Evolutionary conservation across 768 basidiomycete genomes (phyloP).

Genomic region (Tylopilus sp.): DNA sequence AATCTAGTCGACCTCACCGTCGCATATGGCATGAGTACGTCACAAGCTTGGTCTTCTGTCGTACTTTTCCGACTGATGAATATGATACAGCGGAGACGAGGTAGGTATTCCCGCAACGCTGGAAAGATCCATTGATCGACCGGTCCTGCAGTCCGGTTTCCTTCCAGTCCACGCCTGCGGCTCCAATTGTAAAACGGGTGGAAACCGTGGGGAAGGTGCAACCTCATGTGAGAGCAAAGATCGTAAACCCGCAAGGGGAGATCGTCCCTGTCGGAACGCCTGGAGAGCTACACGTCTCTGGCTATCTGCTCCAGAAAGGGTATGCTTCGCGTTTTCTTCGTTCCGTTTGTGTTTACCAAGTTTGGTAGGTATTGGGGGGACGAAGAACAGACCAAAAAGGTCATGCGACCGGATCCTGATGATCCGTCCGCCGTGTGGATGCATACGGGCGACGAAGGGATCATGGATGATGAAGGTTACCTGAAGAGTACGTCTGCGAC

Average conservation of each 20-base stretch:
- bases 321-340: conserved; percentile 21
- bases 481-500: conserved; percentile 54
- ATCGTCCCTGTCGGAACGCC: conserved; percentile 69
- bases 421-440: conserved; percentile 68
- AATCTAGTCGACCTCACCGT: conserved; percentile 70
- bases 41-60: neutral
- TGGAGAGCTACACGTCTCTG: conserved; percentile 71
- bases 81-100: conserved; percentile 62
- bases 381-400: conserved; percentile 58
- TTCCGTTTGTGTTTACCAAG: neutral
- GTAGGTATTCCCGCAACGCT: conserved; percentile 25
- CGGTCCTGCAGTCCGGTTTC: conserved; percentile 61
- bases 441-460: conserved; percentile 79
- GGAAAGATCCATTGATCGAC: neutral
- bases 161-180: conserved; percentile 71
- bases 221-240: conserved; percentile 75
- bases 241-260: conserved; percentile 56
- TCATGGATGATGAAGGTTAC: conserved; percentile 81
- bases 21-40: conserved; percentile 86
- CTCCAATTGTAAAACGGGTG: conserved; percentile 69
- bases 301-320: conserved; percentile 82
- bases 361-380: conserved; percentile 70
- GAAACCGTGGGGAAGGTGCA: conserved; percentile 79
- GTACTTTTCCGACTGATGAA: conserved; percentile 2
- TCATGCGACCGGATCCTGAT: conserved; percentile 50